A percentile compares a stretch with the other conserved stretches of the same genome.
Conservation (phyloP, 331 rosid species). For the Pyrus hybrid region DNA sequence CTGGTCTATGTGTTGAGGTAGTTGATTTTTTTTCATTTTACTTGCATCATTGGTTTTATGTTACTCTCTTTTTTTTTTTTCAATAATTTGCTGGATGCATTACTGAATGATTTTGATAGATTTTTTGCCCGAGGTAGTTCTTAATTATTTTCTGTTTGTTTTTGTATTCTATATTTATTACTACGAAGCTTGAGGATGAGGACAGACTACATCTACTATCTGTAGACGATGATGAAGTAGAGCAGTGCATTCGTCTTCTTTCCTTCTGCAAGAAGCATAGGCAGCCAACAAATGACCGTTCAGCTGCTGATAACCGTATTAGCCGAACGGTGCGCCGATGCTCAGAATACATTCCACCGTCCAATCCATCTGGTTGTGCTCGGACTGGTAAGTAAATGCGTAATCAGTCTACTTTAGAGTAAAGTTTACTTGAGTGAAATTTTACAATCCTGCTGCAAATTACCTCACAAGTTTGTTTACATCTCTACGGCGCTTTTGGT, state of each 20-base stretch:
- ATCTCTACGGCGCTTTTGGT: not conserved
- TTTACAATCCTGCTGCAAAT: not conserved
- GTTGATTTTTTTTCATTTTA: constrained; percentile 3
- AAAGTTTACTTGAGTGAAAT: not conserved
- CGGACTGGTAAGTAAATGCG: constrained; percentile 66
- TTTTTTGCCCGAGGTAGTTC: not conserved
- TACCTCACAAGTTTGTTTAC: not conserved
- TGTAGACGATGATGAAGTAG: constrained; percentile 84
- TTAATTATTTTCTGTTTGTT: not conserved
- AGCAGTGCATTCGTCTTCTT: constrained; percentile 91
- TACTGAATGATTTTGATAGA: not conserved
- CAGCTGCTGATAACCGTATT: constrained; percentile 69
- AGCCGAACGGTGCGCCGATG: constrained; percentile 49
- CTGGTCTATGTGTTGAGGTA: constrained; percentile 99
- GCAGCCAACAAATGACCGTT: constrained; percentile 85
- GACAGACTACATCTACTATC: constrained; percentile 90
- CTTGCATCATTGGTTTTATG: not conserved
- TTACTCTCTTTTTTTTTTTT: not conserved
- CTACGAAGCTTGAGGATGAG: constrained; percentile 85
- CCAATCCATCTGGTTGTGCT: constrained; percentile 95
- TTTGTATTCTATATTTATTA: constrained; percentile 12
- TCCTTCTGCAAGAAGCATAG: constrained; percentile 95
- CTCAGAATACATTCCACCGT: constrained; percentile 77
- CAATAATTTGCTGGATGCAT: not conserved
- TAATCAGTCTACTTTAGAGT: not conserved